Base-by-base conservation (phyloP, 1,284 basidiomycete species). In the Trichosporon sp. region DNA sequence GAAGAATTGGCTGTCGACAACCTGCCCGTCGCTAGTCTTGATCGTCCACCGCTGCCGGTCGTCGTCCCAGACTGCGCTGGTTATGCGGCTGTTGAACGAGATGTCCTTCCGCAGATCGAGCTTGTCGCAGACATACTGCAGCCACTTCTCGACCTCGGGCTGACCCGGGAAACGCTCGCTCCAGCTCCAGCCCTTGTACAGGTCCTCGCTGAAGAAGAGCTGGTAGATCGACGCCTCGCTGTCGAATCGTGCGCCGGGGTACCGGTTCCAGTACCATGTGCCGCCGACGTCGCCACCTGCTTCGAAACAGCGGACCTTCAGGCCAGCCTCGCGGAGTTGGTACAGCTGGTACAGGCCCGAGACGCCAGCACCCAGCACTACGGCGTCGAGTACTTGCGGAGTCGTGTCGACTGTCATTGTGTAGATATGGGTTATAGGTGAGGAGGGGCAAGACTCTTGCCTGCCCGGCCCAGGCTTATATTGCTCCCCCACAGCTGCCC, bases 251-350 rank as follows among this genome's bases (percentile, higher is more conserved):
- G 65, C 62, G 11, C 62, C 65, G 0, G 65, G 65, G 37, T 66
- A 66, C 4, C 65, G 62, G 62, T 66, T 66, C 65, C 65, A 66
- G 62, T 58, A 66, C 65, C 65, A 66, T 2, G 65, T 66, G 4
- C 65, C 65, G 10, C 62, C 65, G 21, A 66, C 59, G 56, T 66
- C 59, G 36, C 32, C 27, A 27, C 62, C 65, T 0, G 62, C 62
- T 32, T 66, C 65, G 37, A 54, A 66, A 21, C 14, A 19, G 10
- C 21, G 32, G 2, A 56, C 37, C 29, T 63, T 63, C 57, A 63
- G 37, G 9, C 65, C 65, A 1, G 29, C 56, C 59, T 61, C 32
- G 57, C 60, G 62, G 14, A 66, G 62, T 52, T 63, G 61, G 62
- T 63, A 59, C 3, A 63, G 59, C 62, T 63, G 61, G 56, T 66